A percentile compares a stretch with the other conserved stretches of the same genome.
phyloP scores from a whole-genome alignment of 169 alveolate genomes.

The Plasmodium coatneyi region DNA sequence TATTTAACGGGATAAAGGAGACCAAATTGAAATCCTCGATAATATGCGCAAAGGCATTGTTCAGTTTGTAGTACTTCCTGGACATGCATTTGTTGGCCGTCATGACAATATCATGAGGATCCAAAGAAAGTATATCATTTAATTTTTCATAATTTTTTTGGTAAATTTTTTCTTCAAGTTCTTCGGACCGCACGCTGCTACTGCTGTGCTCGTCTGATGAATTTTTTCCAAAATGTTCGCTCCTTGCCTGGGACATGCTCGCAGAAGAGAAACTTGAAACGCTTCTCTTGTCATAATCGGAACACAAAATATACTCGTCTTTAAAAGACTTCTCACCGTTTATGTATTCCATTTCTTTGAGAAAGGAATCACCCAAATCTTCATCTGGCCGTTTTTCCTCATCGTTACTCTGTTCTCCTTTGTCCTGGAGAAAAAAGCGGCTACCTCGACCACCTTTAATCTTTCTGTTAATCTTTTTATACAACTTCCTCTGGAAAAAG shows the following conservation, averaged over 20 bases:
- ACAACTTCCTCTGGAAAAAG: slow-evolving; percentile 62
- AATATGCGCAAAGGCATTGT: slow-evolving; percentile 83
- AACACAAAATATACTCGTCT: slow-evolving; percentile 48
- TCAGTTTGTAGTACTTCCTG: slow-evolving; percentile 78
- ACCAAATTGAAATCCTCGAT: slow-evolving; percentile 85
- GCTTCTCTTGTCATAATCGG: slow-evolving; percentile 56
- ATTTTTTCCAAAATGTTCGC: neutral
- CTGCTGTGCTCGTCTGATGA: neutral
- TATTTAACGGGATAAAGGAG: slow-evolving; percentile 83
- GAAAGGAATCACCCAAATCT: slow-evolving; percentile 1
- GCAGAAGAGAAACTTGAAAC: slow-evolving; percentile 43
- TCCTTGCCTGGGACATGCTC: slow-evolving; percentile 1
- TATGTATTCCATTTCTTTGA: slow-evolving; percentile 38
- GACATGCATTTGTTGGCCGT: slow-evolving; percentile 78
- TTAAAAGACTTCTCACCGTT: slow-evolving; percentile 21
- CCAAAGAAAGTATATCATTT: slow-evolving; percentile 68
- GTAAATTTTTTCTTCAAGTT: slow-evolving; percentile 51
- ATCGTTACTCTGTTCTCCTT: neutral
- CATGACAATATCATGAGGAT: slow-evolving; percentile 72
- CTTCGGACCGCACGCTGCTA: slow-evolving; percentile 35
- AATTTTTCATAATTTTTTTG: slow-evolving; percentile 74
- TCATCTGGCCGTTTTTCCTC: neutral
- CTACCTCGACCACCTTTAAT: neutral
- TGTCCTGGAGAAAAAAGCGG: neutral
- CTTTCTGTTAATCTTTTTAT: slow-evolving; percentile 53